Conservation (phyloP, 1,139 yeast species). For the Lodderomyces elongisporus region DNA sequence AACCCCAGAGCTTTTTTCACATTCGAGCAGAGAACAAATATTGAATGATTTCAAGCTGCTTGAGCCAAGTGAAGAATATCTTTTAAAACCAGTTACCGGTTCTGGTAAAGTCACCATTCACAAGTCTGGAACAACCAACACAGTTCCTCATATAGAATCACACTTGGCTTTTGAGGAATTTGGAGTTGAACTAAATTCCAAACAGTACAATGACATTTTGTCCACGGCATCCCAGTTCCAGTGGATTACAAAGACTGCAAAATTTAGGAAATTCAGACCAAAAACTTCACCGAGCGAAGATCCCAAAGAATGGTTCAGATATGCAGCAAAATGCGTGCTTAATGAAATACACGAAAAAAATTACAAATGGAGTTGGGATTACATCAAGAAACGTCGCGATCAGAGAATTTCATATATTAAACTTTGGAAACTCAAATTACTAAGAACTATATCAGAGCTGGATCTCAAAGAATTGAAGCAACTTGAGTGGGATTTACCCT, state of each 20-base stretch:
- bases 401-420: conserved; percentile 65
- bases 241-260: conserved; percentile 71
- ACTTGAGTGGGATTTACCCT: conserved; percentile 58
- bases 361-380: conserved; percentile 86
- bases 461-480: conserved; percentile 41
- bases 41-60: conserved; percentile 31
- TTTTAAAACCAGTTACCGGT: conserved; percentile 87
- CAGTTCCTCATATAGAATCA: conserved; percentile 67
- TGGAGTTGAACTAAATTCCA: conserved; percentile 76
- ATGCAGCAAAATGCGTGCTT: conserved; percentile 68
- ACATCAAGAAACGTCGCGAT: conserved; percentile 65
- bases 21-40: conserved; percentile 36
- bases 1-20: conserved; percentile 41
- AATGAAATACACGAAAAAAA: conserved; percentile 78
- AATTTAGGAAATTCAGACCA: conserved; percentile 72
- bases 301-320: conserved; percentile 78
- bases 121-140: conserved; percentile 68
- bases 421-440: conserved; percentile 57
- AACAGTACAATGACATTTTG: conserved; percentile 77
- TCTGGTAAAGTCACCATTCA: conserved; percentile 76
- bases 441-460: conserved; percentile 26
- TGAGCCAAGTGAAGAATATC: conserved; percentile 41
- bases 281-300: conserved; percentile 51
- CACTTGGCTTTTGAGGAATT: conserved; percentile 83
- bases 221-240: conserved; percentile 81